Evolutionary conservation across 2,329 filamentous ascomycete genomes (phyloP).

Genomic region (Epichloe sibirici): DNA sequence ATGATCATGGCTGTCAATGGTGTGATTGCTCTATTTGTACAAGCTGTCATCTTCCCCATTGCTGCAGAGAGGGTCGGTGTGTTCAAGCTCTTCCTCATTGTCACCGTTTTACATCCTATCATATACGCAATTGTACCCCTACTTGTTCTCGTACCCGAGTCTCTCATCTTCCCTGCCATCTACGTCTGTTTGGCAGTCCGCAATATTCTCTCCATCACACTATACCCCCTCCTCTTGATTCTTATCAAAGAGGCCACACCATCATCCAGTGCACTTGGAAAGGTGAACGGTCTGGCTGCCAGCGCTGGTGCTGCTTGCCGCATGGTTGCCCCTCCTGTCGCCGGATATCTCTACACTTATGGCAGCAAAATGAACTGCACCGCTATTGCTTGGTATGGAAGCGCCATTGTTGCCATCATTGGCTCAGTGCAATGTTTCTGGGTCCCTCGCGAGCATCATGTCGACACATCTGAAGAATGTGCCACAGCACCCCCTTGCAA

Average conservation of each 20-base stretch:
- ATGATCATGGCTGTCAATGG: constrained; percentile 49
- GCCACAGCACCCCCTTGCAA: constrained; percentile 9
- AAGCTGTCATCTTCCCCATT: constrained; percentile 48
- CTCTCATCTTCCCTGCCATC: constrained; percentile 41
- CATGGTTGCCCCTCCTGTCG: constrained; percentile 53
- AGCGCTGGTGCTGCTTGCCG: constrained; percentile 54
- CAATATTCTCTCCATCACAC: constrained; percentile 48
- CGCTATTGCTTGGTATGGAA: constrained; percentile 52
- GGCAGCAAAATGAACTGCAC: constrained; percentile 47
- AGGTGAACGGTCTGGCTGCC: constrained; percentile 54
- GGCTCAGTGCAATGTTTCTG: constrained; percentile 50
- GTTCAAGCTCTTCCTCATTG: constrained; percentile 44
- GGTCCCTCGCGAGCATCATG: constrained; percentile 25
- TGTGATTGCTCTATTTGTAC: constrained; percentile 45
- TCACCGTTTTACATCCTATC: constrained; percentile 48
- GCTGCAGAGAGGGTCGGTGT: constrained; percentile 47
- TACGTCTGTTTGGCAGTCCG: constrained; percentile 45
- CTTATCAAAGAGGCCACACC: constrained; percentile 56
- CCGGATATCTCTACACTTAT: constrained; percentile 50
- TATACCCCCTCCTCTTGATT: constrained; percentile 56
- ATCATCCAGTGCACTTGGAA: constrained; percentile 42
- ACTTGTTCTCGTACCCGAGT: constrained; percentile 42
- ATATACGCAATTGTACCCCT: constrained; percentile 48
- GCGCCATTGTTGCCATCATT: constrained; percentile 40
- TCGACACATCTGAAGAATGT: constrained; percentile 18